A percentile compares a stretch with the other conserved stretches of the same genome.
phyloP scores from a whole-genome alignment of 2,329 filamentous ascomycete species.

The Stachybotrys chartarum region DNA sequence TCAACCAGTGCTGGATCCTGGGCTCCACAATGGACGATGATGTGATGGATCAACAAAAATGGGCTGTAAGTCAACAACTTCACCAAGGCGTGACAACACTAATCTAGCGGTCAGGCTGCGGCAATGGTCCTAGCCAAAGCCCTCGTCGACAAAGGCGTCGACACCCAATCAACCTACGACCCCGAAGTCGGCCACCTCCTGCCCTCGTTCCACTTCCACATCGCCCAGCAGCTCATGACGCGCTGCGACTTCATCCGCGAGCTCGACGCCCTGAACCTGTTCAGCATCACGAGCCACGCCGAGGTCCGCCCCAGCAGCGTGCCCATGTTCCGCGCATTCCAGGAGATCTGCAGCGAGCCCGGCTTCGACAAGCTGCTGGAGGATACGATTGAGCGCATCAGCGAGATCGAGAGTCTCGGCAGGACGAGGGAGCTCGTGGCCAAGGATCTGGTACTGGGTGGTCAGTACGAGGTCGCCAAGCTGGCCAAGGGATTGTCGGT shows the following conservation, averaged over 20 bases:
- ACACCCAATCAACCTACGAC: conserved; percentile 60
- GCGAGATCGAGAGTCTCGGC: conserved; percentile 88
- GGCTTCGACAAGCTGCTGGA: conserved; percentile 81
- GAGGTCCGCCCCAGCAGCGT: conserved; percentile 89
- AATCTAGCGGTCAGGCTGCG: conserved; percentile 51
- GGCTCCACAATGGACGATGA: conserved; percentile 83
- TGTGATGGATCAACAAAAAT: conserved; percentile 97
- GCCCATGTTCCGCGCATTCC: conserved; percentile 91
- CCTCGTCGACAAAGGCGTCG: conserved; percentile 73
- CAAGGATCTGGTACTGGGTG: conserved; percentile 84
- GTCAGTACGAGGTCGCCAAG: conserved; percentile 62
- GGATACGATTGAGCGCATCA: conserved; percentile 74
- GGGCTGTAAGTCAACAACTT: conserved; percentile 57
- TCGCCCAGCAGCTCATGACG: conserved; percentile 89
- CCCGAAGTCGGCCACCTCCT: conserved; percentile 63
- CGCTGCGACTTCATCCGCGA: conserved; percentile 87
- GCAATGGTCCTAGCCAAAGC: conserved; percentile 91
- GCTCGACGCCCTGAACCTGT: conserved; percentile 91
- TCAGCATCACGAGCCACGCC: conserved; percentile 83
- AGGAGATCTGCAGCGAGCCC: conserved; percentile 67
- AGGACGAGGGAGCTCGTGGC: conserved; percentile 91
- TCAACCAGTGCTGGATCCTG: conserved; percentile 70
- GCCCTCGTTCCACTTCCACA: conserved; percentile 73
- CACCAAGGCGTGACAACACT: background rate
- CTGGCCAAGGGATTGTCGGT: conserved; percentile 30